Evolutionary conservation across 2,329 filamentous ascomycete species (phyloP), one percentile per base, ranked within the genome.

Genomic region (Clarireedia hainanense): DNA sequence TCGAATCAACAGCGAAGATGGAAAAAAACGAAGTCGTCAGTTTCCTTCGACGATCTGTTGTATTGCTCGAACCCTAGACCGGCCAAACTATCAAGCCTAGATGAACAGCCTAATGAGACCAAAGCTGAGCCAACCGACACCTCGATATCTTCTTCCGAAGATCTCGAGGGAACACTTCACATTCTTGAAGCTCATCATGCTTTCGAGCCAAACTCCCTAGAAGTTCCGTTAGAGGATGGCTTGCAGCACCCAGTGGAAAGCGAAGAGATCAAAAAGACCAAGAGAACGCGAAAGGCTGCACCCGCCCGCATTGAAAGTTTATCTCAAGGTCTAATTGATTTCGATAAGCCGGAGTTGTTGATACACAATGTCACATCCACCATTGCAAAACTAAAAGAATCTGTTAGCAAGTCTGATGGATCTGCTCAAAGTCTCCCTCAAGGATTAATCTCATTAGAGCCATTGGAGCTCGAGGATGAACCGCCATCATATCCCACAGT

Each of bases 401-500:
- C 9, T 7, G 36, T 4, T 6, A 36, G 26, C 17, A 55, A 36
- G 20, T 14, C 36, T 5, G 30, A 50, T 23, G n/a, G 9, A 26
- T 37, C 37, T n/a, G 30, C 15, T 23, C 5, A 47, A 24, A 80
- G 83, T 50, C 71, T 85, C 36, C 80, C 80, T 4, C 63, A 83
- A 64, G 80, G 79, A 23, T 63, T 73, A 27, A 69, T 78, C 40
- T 67, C 72, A 30, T 56, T 73, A 27, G 67, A 71, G 36, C 67
- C 69, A n/a, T 61, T 68, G 14, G 57, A 64, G 56, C 58, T 68
- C 20, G 68, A 74, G 59, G 71, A 75, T 26, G 69, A 74, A 54
- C 73, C 64, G 15, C 79, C 80, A 15, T 67, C 74, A 5, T 96
- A 96, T 70, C 91, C 94, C 15, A 88, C 89, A n/a, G 88, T 97